Base-by-base conservation (phyloP, 2,329 filamentous ascomycete species). In the Trichoderma sp. region DNA sequence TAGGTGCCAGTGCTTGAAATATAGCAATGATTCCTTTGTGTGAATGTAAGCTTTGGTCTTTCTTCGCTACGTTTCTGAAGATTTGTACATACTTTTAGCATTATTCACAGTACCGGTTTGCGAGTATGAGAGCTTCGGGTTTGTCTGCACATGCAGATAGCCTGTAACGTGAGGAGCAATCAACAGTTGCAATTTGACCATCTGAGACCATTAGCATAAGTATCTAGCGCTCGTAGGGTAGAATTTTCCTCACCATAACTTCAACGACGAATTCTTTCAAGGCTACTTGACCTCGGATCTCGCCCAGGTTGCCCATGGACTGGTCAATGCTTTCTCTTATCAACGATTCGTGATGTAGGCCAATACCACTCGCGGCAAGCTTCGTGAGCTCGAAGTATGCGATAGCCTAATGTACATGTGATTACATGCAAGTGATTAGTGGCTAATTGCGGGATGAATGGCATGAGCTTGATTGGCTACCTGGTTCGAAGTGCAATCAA, bases 211-310 rank as follows among this genome's bases (percentile, higher is more conserved):
- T 2, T 24, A 51, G 54, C 43, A 21, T 4, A 65, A 24, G 30
- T 4, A 16, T 13, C 14, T 37, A 11, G 3, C 34, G 28, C n/a
- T 11, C 1, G 21, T 16, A 28, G n/a, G 14, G 21, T 10, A 39
- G 14, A 39, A 2, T 10, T 30, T n/a, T 52, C 30, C 79, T 16
- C 76, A 87, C 85, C 73, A 85, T 82, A 70, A 87, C 81, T 68
- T 90, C 87, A 4, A 86, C 83, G 2, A 85, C 84, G 26, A 90
- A 77, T 69, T 87, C 83, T 13, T 81, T 79, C 5, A 79, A 70
- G 0, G 77, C 73, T 7, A 72, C 26, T 8, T 69, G 66, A 1
- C 71, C 73, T 64, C 75, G 74, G 1, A 74, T 37, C 2, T 70
- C 66, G 3, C 71, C 69, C 8, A 77, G 61, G 5, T 52, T 16